Base-by-base conservation (phyloP, 1,284 basidiomycete genomes). In the Ustilago cynodontis region DNA sequence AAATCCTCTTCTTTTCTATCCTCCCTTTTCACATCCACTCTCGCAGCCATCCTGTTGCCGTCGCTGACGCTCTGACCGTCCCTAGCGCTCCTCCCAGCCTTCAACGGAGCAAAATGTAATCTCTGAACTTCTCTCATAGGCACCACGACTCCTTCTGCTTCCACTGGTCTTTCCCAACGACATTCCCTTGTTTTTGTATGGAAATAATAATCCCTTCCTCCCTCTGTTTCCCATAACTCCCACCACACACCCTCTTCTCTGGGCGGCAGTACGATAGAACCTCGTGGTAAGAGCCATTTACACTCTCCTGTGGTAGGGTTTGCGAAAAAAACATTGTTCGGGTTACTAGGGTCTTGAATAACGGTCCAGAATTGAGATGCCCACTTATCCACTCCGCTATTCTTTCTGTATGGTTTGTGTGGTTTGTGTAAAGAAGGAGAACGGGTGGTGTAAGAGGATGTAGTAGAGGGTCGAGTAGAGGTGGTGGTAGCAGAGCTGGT, bases 291-390 rank as follows among this genome's bases (percentile, higher is more conserved):
- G 82, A 94, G 92, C 94, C 94, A 97, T 82, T 92, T 92, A 67
- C 94, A 94, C 84, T 95, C 91, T 13, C 94, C 94, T 20, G 93
- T 93, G 0, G 93, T 91, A 43, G 95, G 95, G 86, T 94, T 95
- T 20, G 94, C 94, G 86, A 92, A 98, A 88, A 97, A 97, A 14
- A 33, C 57, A 11, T 69, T 56, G 2, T 11, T 20, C 1, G 53
- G 45, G 0, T 29, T n/a, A 2, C 1, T 11, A 9, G 78, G 75
- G 26, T 80, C 74, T 0, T 41, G 24, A 14, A 82, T 65, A 3
- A 82, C 53, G 16, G 56, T 63, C 80, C 80, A 82, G 55, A 82
- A 82, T 18, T 80, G 69, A 0, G 61, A 37, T 11, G 35, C 35
- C 35, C 35, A 37, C 7, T 14, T 13, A 10, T 16, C 35, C 61